Evolutionary conservation across 768 basidiomycete species (phyloP), one percentile per base, ranked within the genome.

Genomic region (Mycena leptocephala): DNA sequence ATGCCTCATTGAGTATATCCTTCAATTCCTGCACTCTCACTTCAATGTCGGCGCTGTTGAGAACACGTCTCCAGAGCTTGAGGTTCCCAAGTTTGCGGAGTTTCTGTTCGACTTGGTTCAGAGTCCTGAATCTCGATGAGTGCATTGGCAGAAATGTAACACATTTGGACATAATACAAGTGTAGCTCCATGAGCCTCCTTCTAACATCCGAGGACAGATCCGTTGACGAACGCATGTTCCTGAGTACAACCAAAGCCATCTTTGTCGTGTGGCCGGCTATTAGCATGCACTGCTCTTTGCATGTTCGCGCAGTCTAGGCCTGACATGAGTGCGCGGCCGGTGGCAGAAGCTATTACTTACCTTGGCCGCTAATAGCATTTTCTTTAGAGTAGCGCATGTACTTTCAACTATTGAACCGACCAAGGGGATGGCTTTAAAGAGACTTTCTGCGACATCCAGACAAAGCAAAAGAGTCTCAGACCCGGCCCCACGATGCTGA

Each of bases 321-420:
- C 22, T 63, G 37, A 43, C 9, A 26, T 63, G 39, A 63, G 61
- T 43, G 22, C 61, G 43, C 22, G 28, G 39, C 26, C 20, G 61
- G 37, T 43, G 61, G 41, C 61, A 43, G 39, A 63, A 63, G 61
- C 39, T 28, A 39, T 63, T 63, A 26, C 61, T 8, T 11, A 63
- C 63, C 43, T 64, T 28, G 63, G 63, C 63, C 30, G 63, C 41
- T 64, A 46, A 64, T 64, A 64, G 20, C 63, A 64, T 64, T 64
- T 64, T 64, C 63, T 64, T 64, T 39, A 64, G 63, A 41, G 63
- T 64, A 46, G 63, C 63, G 41, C 63, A 64, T 43, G 63, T 64
- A 26, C 63, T 64, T 64, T 64, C 63, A 46, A 64, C 63, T 46
- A 64, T 64, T 24, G 41, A 28, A 64, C 63, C 63, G 39, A 18